Evolutionary conservation across 768 basidiomycete species (phyloP), one percentile per base, ranked within the genome.

Genomic region (Amyloporia xantha): DNA sequence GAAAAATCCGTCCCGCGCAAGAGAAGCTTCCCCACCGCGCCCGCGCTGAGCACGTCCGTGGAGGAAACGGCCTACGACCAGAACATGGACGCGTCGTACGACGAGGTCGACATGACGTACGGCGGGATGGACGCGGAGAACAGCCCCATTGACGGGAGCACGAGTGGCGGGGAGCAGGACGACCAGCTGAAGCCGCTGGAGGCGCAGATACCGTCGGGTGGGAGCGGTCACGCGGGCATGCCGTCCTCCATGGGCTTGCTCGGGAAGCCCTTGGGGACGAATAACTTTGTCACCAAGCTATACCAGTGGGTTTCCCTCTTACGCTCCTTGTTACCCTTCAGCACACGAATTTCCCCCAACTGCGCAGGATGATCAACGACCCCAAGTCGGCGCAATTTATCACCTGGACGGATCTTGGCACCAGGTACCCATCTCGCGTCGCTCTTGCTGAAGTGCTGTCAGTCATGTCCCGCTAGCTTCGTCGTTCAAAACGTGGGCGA

Each of bases 251-350:
- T 84, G 68, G 77, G 73, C 53, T 61, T 78, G 41, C 71, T 85
- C 20, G 78, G 79, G 51, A 89, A 87, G 62, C 77, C 85, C 13
- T 73, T 84, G 60, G 68, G 68, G 11, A 74, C 73, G 19, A 91
- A 90, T 60, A 91, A 91, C 61, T 92, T 92, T 64, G 89, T 91
- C 41, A 84, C 84, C 24, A 92, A 92, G 73, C 72, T 91, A 17
- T 91, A 90, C 67, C 85, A 88, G 85, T 86, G 57, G 63, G 84
- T 74, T 0, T 43, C 17, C 39, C 30, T 38, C 38, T 23, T n/a
- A n/a, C n/a, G n/a, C n/a, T n/a, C n/a, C n/a, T n/a, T n/a, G n/a
- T n/a, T n/a, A n/a, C n/a, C n/a, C n/a, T n/a, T n/a, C n/a, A n/a
- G n/a, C n/a, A n/a, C n/a, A n/a, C n/a, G n/a, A n/a, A n/a, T n/a